Evolutionary conservation across 1,284 basidiomycete species (phyloP).

Genomic region (Laetiporus sulphureus): DNA sequence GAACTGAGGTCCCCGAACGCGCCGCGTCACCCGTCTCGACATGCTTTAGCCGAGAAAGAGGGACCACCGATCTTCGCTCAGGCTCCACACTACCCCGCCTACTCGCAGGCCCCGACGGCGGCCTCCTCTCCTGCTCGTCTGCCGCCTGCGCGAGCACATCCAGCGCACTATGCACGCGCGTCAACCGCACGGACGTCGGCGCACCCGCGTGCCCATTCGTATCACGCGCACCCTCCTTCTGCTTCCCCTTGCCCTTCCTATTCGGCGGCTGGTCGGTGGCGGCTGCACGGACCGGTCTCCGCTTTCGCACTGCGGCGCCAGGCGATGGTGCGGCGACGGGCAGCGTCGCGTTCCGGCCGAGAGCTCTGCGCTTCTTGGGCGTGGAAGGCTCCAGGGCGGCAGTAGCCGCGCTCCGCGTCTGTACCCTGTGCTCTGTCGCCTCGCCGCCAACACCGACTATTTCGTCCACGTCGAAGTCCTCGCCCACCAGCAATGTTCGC

Average conservation of each 20-base stretch:
- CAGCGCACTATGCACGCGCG: conserved; percentile 35
- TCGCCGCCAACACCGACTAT: too few relatives aligned
- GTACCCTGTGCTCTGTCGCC: conserved; percentile 5
- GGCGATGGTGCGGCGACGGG: neutral
- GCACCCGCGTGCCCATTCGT: neutral
- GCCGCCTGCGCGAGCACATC: conserved; percentile 69
- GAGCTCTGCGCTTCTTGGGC: conserved; percentile 19
- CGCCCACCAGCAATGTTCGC: conserved; percentile 43
- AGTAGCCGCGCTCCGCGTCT: conserved; percentile 9
- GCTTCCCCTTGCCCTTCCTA: conserved; percentile 4
- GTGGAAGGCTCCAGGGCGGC: conserved; percentile 14
- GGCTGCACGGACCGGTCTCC: conserved; percentile 1
- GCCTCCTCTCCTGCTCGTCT: conserved; percentile 22
- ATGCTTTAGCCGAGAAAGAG: neutral
- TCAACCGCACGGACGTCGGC: neutral
- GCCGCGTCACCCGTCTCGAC: too few relatives aligned
- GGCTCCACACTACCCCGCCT: conserved; percentile 6
- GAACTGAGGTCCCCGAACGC: too few relatives aligned
- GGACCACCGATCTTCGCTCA: neutral
- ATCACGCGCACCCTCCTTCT: neutral
- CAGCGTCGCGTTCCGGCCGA: conserved; percentile 4
- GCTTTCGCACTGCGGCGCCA: conserved; percentile 1
- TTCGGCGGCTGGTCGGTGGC: neutral
- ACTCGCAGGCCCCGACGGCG: conserved; percentile 8
- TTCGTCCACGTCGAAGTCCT: conserved; percentile 24